Percentiles rank a stretch among this genome's conserved stretches.
These are phyloP conservation scores for Podospora pseudoanserina DNA, from an alignment of 495 filamentous ascomycete species.

Conservation along the genomic window DNA sequence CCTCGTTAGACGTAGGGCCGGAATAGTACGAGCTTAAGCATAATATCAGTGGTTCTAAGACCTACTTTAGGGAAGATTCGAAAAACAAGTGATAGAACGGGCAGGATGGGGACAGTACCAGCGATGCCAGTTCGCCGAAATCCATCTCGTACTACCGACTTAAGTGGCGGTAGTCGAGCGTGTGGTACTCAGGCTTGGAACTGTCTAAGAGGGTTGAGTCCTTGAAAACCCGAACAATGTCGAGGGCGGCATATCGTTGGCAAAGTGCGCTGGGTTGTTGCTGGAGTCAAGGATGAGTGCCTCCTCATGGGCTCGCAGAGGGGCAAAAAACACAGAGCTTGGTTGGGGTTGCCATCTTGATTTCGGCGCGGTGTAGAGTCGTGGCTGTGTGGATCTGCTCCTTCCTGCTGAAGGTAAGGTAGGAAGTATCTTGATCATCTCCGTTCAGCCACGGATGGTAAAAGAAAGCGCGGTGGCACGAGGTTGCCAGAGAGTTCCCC, in stretches of 20 bases:
- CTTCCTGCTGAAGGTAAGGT: neutral
- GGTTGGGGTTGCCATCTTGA: neutral
- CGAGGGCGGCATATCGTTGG: conserved; percentile 14
- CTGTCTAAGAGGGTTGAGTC: neutral
- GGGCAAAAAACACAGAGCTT: conserved; percentile 5
- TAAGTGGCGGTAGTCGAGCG: neutral
- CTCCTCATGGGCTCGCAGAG: conserved; percentile 8
- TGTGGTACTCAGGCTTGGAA: neutral
- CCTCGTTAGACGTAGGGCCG: neutral
- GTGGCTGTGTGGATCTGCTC: too few relatives aligned
- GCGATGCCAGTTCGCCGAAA: conserved; percentile 13
- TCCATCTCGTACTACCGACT: neutral
- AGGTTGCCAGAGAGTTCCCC: neutral
- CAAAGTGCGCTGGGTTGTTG: conserved; percentile 13
- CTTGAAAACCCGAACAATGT: conserved; percentile 8
- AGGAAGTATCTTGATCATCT: neutral
- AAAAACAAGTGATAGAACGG: conserved; percentile 24
- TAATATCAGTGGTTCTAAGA: neutral
- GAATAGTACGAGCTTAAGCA: neutral
- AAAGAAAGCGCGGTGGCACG: too few relatives aligned
- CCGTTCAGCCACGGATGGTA: too few relatives aligned
- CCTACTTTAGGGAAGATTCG: conserved; percentile 16
- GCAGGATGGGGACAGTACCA: conserved; percentile 11
- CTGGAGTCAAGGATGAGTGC: conserved; percentile 2
- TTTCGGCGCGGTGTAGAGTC: neutral